These are phyloP conservation scores for Claviceps humidiphila DNA, from an alignment of 2,329 filamentous ascomycete species.

Conservation along the genomic window DNA sequence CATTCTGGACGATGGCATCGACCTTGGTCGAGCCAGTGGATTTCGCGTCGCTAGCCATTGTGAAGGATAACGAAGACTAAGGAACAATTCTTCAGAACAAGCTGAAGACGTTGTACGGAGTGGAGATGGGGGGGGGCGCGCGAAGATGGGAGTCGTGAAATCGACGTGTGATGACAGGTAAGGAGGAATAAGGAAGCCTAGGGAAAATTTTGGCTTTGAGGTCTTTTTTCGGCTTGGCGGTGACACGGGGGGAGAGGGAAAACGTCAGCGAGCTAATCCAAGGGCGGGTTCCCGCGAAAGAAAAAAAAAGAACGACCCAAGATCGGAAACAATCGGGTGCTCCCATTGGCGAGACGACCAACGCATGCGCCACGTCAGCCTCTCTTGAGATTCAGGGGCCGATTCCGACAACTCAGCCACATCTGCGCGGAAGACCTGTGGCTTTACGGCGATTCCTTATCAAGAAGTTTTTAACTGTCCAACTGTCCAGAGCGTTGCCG, in stretches of 20 bases:
- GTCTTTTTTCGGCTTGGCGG: conserved; percentile 1
- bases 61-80: conserved; percentile 12
- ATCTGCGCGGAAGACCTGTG: neutral
- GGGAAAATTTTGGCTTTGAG: conserved; percentile 3
- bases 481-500: too few relatives aligned
- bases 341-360: conserved; percentile 3
- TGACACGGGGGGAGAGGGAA: neutral
- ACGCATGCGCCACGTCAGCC: conserved; percentile 1
- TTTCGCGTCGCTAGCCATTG: conserved; percentile 28
- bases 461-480: too few relatives aligned
- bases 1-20: conserved; percentile 30
- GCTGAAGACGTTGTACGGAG: conserved; percentile 4
- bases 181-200: neutral
- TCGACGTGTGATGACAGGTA: conserved; percentile 2
- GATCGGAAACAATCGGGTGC: conserved; percentile 6
- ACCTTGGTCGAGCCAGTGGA: conserved; percentile 30
- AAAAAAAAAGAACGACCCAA: neutral
- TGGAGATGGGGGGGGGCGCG: conserved; percentile 5
- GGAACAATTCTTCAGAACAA: neutral
- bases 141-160: neutral
- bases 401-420: neutral
- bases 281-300: neutral
- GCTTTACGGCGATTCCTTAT: neutral
- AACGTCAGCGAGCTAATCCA: neutral
- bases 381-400: neutral